These are phyloP conservation scores for Phallus indusiatus DNA, from an alignment of 768 basidiomycete genomes.

Conservation along the genomic window DNA sequence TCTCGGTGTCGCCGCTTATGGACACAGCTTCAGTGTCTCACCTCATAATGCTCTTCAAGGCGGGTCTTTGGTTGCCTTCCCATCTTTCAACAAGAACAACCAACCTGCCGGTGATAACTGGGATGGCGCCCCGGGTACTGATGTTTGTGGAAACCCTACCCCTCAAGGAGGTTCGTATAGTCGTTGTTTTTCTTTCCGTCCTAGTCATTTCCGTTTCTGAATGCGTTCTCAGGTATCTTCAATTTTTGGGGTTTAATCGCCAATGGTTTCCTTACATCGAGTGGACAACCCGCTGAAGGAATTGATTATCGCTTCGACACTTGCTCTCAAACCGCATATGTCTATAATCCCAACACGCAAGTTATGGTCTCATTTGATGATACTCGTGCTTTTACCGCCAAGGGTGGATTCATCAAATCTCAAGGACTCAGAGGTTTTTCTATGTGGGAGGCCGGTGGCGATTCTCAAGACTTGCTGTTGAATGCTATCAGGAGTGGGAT, in stretches of 20 bases:
- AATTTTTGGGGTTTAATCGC: constrained; percentile 56
- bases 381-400: constrained; percentile 29
- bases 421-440: constrained; percentile 54
- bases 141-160: constrained; percentile 48
- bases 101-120: constrained; percentile 48
- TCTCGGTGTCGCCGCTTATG: constrained; percentile 79
- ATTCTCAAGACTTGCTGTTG: constrained; percentile 49
- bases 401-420: constrained; percentile 49
- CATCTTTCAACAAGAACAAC: constrained; percentile 36
- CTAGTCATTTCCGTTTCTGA: neutral
- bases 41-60: constrained; percentile 26
- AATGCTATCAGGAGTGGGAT: constrained; percentile 38
- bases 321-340: constrained; percentile 73
- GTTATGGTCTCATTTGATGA: constrained; percentile 63
- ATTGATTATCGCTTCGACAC: constrained; percentile 48
- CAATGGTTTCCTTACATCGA: constrained; percentile 40
- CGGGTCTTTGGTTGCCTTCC: constrained; percentile 35
- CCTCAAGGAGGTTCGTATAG: constrained; percentile 38
- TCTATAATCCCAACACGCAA: constrained; percentile 46
- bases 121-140: constrained; percentile 39
- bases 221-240: constrained; percentile 20
- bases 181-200: neutral
- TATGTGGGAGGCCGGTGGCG: constrained; percentile 66
- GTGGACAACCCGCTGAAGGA: constrained; percentile 37
- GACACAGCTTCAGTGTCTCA: constrained; percentile 56